Evolutionary conservation across 1,284 basidiomycete genomes (phyloP).

Genomic region (Athelia sp.): DNA sequence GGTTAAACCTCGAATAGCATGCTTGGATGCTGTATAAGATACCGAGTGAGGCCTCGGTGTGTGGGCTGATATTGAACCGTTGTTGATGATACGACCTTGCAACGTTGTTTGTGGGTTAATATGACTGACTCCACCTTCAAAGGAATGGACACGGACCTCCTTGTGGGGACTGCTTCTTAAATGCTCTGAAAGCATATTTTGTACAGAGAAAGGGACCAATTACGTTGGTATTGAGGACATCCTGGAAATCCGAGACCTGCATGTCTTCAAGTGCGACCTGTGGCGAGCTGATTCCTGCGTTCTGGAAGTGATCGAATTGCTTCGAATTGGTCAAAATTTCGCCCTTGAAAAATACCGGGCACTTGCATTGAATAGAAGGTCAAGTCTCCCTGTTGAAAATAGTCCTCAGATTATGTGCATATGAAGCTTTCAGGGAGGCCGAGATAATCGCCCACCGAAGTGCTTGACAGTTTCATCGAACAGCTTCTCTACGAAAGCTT

Average conservation of each 20-base stretch:
- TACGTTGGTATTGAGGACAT: constrained; percentile 68
- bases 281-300: constrained; percentile 56
- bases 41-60: constrained; percentile 64
- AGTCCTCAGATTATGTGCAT: no score
- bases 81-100: constrained; percentile 75
- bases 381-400: constrained; percentile 71
- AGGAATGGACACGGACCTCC: constrained; percentile 48
- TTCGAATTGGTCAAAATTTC: no score
- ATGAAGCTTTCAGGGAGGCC: no score
- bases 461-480: constrained; percentile 38
- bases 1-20: constrained; percentile 73
- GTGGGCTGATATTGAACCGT: constrained; percentile 74
- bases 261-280: constrained; percentile 59
- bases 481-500: constrained; percentile 53
- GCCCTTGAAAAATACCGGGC: neutral
- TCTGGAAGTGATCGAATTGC: no score
- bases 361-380: constrained; percentile 76
- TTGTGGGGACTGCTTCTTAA: constrained; percentile 67
- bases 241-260: constrained; percentile 54
- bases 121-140: no score
- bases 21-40: constrained; percentile 75
- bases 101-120: no score
- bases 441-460: no score
- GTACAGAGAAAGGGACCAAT: constrained; percentile 73
- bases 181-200: constrained; percentile 67